Evolutionary conservation across 2,329 filamentous ascomycete species (phyloP), one percentile per base, ranked within the genome.

Genomic region (Xylariaceae sp.): DNA sequence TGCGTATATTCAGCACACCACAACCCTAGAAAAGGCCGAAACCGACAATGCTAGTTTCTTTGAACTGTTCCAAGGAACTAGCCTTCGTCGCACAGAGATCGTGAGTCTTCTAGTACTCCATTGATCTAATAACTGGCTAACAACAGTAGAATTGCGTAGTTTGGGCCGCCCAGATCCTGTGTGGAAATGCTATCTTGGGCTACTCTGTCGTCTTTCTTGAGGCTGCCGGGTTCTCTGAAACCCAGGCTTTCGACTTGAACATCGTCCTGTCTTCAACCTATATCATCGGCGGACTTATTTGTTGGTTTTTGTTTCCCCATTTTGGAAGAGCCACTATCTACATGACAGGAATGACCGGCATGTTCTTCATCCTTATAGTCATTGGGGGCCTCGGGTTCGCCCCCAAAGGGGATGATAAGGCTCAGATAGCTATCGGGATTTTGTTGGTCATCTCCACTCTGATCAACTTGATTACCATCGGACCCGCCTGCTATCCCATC

Each of bases 1-100:
- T 10, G 63, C 66, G 16, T 62, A 68, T 63, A 67, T 71, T 56
- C 50, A 60, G n/a, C 59, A 68, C 35, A 71, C 67, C 3, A 62
- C 68, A 43, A 60, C 64, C 55, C 40, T 62, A n/a, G 64, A 68
- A 40, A 58, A 59, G 46, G 50, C 49, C 12, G 54, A 60, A 42
- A 54, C 57, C 3, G 45, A 42, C 2, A 65, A 64, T 3, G 60
- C 60, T 0, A 58, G 52, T 3, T 71, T 71, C 48, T 39, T 42
- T 35, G 65, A 71, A 55, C 67, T 64, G 46, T 71, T 71, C 55
- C 62, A 59, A 20, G 63, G 63, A 12, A 16, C 27, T 32, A 62
- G 72, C 43, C 54, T 65, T 3, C 56, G 63, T 4, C 50, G 65
- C 22, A 64, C 62, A 2, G 60, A 63, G 37, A 60, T 66, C 22